Evolutionary conservation across 148 eudicot genomes (phyloP).

Genomic region (Rhododendron molle): DNA sequence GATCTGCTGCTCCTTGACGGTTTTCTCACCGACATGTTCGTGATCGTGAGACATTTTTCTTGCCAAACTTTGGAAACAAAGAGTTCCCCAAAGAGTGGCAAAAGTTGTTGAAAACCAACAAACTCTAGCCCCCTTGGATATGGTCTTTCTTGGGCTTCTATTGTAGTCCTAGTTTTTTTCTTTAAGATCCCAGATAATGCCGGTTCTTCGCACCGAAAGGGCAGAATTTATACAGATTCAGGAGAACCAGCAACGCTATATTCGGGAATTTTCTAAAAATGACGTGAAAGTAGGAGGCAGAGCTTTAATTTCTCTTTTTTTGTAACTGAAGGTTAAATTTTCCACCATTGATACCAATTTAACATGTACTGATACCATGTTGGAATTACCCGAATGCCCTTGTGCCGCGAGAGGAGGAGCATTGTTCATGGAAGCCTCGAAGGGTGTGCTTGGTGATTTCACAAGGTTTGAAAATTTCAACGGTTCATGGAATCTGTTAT

Average conservation of each 20-base stretch:
- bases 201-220: not conserved
- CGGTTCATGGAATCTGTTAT: not conserved
- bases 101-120: not conserved
- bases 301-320: not conserved
- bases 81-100: not conserved
- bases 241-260: not conserved
- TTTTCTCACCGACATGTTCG: not conserved
- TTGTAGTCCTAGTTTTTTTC: not conserved
- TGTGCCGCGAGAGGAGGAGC: not conserved
- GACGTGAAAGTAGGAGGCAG: not conserved
- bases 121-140: not conserved
- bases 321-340: not conserved
- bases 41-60: not conserved
- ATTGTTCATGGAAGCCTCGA: not conserved
- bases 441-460: constrained; percentile 1
- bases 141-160: not conserved
- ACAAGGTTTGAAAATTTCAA: not conserved
- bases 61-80: not conserved
- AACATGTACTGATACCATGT: too few species aligned
- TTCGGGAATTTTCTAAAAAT: not conserved
- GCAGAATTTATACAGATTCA: not conserved
- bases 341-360: not conserved
- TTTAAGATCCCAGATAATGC: not conserved
- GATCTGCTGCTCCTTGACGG: not conserved
- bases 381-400: not conserved